Base-by-base conservation (phyloP, 1,284 basidiomycete genomes). In the Erythrobasidium hasegawianum region DNA sequence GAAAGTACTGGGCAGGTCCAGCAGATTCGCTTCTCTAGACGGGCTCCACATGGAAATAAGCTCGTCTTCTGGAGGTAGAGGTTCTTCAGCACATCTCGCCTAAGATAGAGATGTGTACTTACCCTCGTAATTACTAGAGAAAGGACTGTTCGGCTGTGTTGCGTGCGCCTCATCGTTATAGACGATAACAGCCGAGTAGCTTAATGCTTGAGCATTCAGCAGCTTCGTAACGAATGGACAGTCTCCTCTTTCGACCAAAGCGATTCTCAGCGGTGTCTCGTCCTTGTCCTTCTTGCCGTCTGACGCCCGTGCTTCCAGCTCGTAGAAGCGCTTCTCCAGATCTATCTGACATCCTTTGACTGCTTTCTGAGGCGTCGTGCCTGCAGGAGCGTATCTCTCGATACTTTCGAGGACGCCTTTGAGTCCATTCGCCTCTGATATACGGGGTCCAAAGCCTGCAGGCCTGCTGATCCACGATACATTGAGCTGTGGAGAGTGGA, bases 41-140 rank as follows among this genome's bases (percentile, higher is more conserved):
- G 59, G 59, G n/a, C 57, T 60, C 57, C 59, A 67, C 64, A 67
- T 67, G 26, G 59, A 53, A 40, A 67, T 59, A 8, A 67, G 58
- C 33, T 65, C 62, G 22, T 53, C 56, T 53, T 65, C 62, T 26
- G 16, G 7, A 47, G 43, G 43, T 16, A n/a, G n/a, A n/a, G n/a
- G n/a, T n/a, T n/a, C n/a, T n/a, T n/a, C n/a, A n/a, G n/a, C n/a
- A n/a, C n/a, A n/a, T n/a, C n/a, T n/a, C n/a, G n/a, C n/a, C n/a
- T n/a, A n/a, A n/a, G n/a, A n/a, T n/a, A n/a, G n/a, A n/a, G n/a
- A n/a, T n/a, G n/a, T n/a, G n/a, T n/a, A 8, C 43, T 18, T 16
- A 47, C 43, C 43, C n/a, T 24, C 43, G 22, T 18, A 47, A 24
- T 47, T 47, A 8, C 43, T 24, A 14, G 43, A 47, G 43, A 47